Base-by-base conservation (phyloP, 768 basidiomycete genomes). In the Psilocybe azurescens region DNA sequence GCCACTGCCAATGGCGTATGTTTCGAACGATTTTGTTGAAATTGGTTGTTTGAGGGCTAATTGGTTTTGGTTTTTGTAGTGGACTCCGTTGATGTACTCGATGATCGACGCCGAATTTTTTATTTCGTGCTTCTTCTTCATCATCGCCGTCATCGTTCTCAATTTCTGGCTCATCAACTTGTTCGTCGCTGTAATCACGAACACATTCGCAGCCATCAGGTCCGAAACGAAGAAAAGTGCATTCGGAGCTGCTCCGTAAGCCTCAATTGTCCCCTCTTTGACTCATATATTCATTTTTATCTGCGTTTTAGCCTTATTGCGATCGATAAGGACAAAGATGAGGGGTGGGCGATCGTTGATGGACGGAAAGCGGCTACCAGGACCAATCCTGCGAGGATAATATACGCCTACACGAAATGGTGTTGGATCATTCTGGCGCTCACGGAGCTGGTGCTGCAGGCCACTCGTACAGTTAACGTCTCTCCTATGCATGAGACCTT, bases 101-200 rank as follows among this genome's bases (percentile, higher is more conserved):
- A 89, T 92, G 80, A 91, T 97, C 71, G 93, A 94, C 68, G 81
- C 95, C 0, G 97, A 99, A 70, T 96, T 89, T 75, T 93, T 91
- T 71, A 77, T 89, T n/a, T 93, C 94, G 1, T 90, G 85, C 64
- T 79, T 95, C 61, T 98, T 93, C 78, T 97, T 93, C 79, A 89
- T 98, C 62, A 76, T 88, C 32, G 89, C 89, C 58, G 79, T 98
- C 62, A 78, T 99, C 65, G 84, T 97, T 24, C 82, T 98, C 67
- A 97, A 98, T 74, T 94, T 97, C 72, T 94, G 93, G 93, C 81
- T 97, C 60, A 89, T 96, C 80, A 95, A 95, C 72, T 75, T 97
- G 48, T 91, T 96, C 72, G 93, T 97, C 59, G 95, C 96, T 16
- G 95, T 97, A n/a, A 96, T 97, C 64, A 94, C 94, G 30, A 91